Base-by-base conservation (phyloP, 768 basidiomycete species). In the Lactifluus hygrophoroides region DNA sequence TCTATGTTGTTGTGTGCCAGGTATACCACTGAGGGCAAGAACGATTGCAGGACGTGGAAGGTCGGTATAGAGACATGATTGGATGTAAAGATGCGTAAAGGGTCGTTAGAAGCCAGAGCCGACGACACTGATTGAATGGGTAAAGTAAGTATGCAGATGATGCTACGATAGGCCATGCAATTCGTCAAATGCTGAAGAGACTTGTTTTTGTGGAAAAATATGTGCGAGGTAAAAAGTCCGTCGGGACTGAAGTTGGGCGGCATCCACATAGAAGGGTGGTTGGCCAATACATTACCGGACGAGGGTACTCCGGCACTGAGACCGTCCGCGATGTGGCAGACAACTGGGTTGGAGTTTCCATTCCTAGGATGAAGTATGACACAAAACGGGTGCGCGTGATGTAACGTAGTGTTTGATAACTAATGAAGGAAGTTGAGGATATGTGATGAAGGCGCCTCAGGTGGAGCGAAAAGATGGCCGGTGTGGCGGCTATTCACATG, bases 401-500 rank as follows among this genome's bases (percentile, higher is more conserved):
- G 59, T 56, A 46, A 56, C 54, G 53, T 44, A 51, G 44, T 58
- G 57, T 37, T 8, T 19, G 35, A 53, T 19, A 47, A 38, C 58
- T 55, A 60, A 45, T 55, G 54, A 59, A 44, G 48, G 47, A 38
- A 44, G 50, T 60, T 21, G 58, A 43, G 30, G 49, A 49, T 42
- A 53, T 44, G 46, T 45, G 19, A 53, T 28, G 28, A 50, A 46
- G 8, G 52, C 43, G 30, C 27, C 43, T 43, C 42, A 28, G 19
- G 54, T 56, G 54, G 54, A 45, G 59, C 35, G 13, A 40, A 45
- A 35, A 45, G 14, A 51, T 30, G n/a, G 25, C 43, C 49, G 21
- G 49, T 27, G 19, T 48, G 30, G 50, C 44, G 53, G 53, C 32
- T 56, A 64, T 52, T 64, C 64, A 50, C 61, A 58, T 49, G 64